phyloP scores from a whole-genome alignment of 1,139 yeast genomes.

The Arxiozyma slooffiae region DNA sequence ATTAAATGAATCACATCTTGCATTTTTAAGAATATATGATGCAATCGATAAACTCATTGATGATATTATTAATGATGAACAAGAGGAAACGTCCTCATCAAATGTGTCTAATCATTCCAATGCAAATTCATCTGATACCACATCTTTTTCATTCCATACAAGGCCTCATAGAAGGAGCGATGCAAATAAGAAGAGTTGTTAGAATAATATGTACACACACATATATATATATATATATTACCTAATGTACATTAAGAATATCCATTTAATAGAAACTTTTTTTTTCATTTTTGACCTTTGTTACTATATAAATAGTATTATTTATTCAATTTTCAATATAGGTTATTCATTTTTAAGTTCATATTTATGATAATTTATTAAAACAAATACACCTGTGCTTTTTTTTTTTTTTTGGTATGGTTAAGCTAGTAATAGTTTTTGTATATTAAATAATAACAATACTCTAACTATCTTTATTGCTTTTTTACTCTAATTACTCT shows the following conservation, averaged over 20 bases:
- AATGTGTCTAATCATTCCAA: neutral
- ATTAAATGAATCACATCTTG: slow-evolving; percentile 54
- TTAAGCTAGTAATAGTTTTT: too few species aligned
- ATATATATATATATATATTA: too few species aligned
- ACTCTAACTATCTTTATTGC: too few species aligned
- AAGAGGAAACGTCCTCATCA: neutral
- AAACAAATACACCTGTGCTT: too few species aligned
- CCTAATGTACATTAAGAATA: neutral
- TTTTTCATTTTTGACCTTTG: too few species aligned
- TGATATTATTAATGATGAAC: slow-evolving; percentile 9
- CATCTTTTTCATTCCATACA: neutral
- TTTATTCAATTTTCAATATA: neutral
- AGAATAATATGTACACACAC: too few species aligned
- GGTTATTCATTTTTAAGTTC: too few species aligned
- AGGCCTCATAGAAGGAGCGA: neutral
- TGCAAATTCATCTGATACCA: neutral
- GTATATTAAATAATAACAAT: too few species aligned
- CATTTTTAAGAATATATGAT: slow-evolving; percentile 33
- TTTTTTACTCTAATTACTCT: too few species aligned
- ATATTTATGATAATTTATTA: too few species aligned
- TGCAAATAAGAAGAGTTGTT: neutral
- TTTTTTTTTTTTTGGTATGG: too few species aligned
- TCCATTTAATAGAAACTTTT: neutral
- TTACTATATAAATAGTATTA: neutral
- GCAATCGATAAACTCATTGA: slow-evolving; percentile 18